Evolutionary conservation across 1,139 yeast species (phyloP).

Genomic region (Hansenula lynferdii): DNA sequence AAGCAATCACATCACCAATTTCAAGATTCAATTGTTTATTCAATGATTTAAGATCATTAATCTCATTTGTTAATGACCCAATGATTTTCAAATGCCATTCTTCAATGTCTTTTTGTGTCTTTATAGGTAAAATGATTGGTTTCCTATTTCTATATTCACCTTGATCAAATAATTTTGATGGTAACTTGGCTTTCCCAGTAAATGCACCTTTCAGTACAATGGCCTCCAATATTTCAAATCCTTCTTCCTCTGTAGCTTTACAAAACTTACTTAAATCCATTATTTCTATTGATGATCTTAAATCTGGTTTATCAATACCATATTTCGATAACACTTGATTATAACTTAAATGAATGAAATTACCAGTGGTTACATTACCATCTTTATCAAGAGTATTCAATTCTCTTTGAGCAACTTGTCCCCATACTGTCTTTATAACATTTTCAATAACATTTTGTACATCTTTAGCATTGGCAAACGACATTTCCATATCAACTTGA

Average conservation of each 20-base stretch:
- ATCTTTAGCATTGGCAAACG: conserved; percentile 65
- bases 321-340: conserved; percentile 62
- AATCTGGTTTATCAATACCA: conserved; percentile 95
- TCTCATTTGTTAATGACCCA: conserved; percentile 25
- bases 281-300: conserved; percentile 58
- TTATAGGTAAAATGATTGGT: conserved; percentile 53
- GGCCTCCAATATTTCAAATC: conserved; percentile 63
- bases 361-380: conserved; percentile 23
- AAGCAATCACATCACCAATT: conserved; percentile 72
- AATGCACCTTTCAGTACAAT: conserved; percentile 55
- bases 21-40: conserved; percentile 35
- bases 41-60: conserved; percentile 30
- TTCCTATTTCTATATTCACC: conserved; percentile 50
- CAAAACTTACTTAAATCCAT: conserved; percentile 40
- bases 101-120: conserved; percentile 30
- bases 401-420: conserved; percentile 25
- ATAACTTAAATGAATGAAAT: conserved; percentile 51
- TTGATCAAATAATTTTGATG: conserved; percentile 36
- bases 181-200: conserved; percentile 30
- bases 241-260: conserved; percentile 28
- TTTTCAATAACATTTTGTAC: conserved; percentile 64
- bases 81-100: conserved; percentile 44
- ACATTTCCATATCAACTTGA: conserved; percentile 92
- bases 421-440: conserved; percentile 55
- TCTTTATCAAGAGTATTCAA: conserved; percentile 21